phyloP scores from a whole-genome alignment of 805 yeast genomes.

The Barnettozyma vustinii region DNA sequence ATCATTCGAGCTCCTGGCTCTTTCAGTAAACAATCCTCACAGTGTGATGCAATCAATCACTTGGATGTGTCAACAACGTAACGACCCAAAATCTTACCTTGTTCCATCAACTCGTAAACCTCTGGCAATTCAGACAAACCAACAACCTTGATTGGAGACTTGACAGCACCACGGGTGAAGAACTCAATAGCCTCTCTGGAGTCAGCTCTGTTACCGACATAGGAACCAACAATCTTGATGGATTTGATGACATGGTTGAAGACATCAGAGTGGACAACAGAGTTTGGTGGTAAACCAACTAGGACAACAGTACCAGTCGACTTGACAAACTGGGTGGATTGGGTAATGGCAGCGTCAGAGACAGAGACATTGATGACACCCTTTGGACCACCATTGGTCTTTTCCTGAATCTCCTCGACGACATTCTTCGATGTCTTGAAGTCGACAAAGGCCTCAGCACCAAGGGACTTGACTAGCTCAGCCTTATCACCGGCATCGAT shows the following conservation, averaged over 20 bases:
- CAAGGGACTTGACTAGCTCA: constrained; percentile 33
- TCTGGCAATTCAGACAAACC: constrained; percentile 49
- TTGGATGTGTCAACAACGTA: constrained; percentile 55
- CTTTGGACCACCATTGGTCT: constrained; percentile 68
- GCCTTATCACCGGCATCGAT: constrained; percentile 14
- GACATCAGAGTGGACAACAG: constrained; percentile 60
- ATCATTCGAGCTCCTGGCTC: not conserved
- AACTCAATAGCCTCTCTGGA: constrained; percentile 71
- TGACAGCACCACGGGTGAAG: constrained; percentile 60
- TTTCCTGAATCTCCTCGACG: constrained; percentile 44
- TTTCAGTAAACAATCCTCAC: not conserved
- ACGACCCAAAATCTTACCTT: constrained; percentile 59
- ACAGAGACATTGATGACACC: constrained; percentile 69
- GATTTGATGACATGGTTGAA: constrained; percentile 68
- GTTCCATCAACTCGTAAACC: constrained; percentile 54
- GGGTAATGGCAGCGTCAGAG: constrained; percentile 57
- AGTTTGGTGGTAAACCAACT: constrained; percentile 77
- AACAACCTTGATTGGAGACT: constrained; percentile 55
- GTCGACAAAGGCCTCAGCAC: constrained; percentile 59
- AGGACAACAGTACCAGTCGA: constrained; percentile 63
- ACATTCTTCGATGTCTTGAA: constrained; percentile 49
- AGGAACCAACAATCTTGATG: constrained; percentile 68
- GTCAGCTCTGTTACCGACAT: constrained; percentile 86
- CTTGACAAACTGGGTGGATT: constrained; percentile 53
- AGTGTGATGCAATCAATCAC: constrained; percentile 14